Conservation (phyloP, 1,284 basidiomycete genomes). For the Leccinum pseudoinsigne region DNA sequence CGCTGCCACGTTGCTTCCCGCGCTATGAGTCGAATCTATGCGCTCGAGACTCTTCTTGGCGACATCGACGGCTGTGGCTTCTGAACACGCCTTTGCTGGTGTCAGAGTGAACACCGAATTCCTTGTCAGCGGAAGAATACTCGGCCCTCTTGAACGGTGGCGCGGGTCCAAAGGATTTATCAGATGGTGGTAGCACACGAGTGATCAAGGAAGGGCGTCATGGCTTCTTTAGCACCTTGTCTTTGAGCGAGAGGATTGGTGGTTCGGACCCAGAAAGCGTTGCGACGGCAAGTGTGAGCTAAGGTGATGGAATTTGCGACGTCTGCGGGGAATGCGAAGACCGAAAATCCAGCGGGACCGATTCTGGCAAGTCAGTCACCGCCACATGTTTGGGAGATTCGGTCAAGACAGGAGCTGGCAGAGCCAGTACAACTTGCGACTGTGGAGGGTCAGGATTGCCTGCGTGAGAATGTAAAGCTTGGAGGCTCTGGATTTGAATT, state of each 20-base stretch:
- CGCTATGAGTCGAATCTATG: conserved; percentile 51
- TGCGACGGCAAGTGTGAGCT: background rate
- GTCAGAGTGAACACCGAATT: conserved; percentile 30
- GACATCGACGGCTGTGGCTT: conserved; percentile 30
- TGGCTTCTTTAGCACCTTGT: conserved; percentile 13
- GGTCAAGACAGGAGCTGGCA: conserved; percentile 27
- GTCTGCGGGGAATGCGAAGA: conserved; percentile 7
- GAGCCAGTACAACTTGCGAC: conserved; percentile 17
- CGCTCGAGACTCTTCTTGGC: conserved; percentile 40
- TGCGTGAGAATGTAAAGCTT: conserved; percentile 18
- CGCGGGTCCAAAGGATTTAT: conserved; percentile 17
- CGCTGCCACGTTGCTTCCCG: conserved; percentile 62
- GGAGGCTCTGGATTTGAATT: conserved; percentile 28
- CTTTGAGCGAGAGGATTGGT: background rate
- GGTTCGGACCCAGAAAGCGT: background rate
- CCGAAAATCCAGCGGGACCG: conserved; percentile 2
- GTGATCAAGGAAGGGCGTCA: conserved; percentile 25
- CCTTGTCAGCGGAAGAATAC: conserved; percentile 17
- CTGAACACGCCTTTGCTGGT: conserved; percentile 21
- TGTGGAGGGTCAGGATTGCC: conserved; percentile 25
- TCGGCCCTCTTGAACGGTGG: conserved; percentile 26
- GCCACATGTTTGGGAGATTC: conserved; percentile 22
- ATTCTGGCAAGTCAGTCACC: conserved; percentile 8
- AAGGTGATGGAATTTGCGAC: conserved; percentile 8
- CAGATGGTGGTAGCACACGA: conserved; percentile 16